phyloP scores from a whole-genome alignment of 2,329 filamentous ascomycete genomes.

The Claviceps monticola region DNA sequence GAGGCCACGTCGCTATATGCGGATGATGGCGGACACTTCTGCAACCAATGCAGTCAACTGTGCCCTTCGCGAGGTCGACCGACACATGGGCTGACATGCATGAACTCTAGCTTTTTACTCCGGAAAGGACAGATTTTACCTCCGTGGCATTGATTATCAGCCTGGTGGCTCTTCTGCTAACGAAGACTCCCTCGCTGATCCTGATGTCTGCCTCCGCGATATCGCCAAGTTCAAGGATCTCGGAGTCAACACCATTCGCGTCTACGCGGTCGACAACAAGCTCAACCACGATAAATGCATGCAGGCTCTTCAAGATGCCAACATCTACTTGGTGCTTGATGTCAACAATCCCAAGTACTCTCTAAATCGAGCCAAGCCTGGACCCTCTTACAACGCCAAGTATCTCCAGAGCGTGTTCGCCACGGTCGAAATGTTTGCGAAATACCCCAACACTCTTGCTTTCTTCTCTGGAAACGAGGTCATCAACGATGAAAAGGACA shows the following conservation, averaged over 20 bases:
- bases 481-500: slow-evolving; percentile 51
- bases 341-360: slow-evolving; percentile 86
- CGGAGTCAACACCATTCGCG: slow-evolving; percentile 80
- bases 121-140: slow-evolving; percentile 39
- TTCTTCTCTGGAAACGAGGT: slow-evolving; percentile 78
- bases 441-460: slow-evolving; percentile 76
- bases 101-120: slow-evolving; percentile 37
- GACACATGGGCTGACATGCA: neutral
- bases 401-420: slow-evolving; percentile 80
- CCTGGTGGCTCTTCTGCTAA: slow-evolving; percentile 43
- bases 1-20: neutral
- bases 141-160: slow-evolving; percentile 49
- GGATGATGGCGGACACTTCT: neutral
- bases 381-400: slow-evolving; percentile 67
- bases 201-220: slow-evolving; percentile 59
- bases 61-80: neutral
- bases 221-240: slow-evolving; percentile 71
- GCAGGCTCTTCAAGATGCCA: slow-evolving; percentile 62
- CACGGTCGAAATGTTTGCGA: slow-evolving; percentile 69
- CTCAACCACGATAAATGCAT: slow-evolving; percentile 75
- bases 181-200: slow-evolving; percentile 64
- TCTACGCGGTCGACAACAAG: slow-evolving; percentile 87
- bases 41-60: neutral
- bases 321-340: slow-evolving; percentile 85
- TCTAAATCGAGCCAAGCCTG: slow-evolving; percentile 67